Conservation (phyloP, 371 early-diverging fungal species). For the Synchytrium microbalum region DNA sequence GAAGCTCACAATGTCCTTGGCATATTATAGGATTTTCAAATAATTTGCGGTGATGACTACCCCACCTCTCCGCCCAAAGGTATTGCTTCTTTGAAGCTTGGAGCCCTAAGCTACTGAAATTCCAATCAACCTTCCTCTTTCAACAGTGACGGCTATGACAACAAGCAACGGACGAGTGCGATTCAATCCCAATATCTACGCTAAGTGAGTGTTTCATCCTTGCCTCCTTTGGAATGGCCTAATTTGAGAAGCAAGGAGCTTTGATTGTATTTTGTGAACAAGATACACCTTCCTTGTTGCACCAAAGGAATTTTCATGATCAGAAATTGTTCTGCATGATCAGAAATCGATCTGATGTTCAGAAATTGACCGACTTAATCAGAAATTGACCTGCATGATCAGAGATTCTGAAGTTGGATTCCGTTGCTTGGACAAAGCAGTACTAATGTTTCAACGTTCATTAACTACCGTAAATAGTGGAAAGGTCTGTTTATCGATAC, state of each 20-base stretch:
- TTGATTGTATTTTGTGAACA: too few species aligned
- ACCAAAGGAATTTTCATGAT: not conserved
- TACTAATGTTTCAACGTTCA: not conserved
- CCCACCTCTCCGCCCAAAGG: constrained; percentile 48
- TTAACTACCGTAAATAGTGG: constrained; percentile 31
- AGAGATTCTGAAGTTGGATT: too few species aligned
- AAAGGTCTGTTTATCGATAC: constrained; percentile 52
- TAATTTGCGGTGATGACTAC: constrained; percentile 45
- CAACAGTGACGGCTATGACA: constrained; percentile 40
- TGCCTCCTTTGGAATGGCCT: not conserved
- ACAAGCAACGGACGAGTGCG: constrained; percentile 40
- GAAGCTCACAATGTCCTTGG: not conserved
- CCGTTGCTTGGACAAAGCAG: too few species aligned
- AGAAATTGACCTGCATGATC: too few species aligned
- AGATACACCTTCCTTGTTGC: too few species aligned
- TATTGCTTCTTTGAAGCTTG: not conserved
- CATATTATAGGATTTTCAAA: constrained; percentile 38
- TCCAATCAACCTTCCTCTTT: not conserved
- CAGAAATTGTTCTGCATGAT: not conserved
- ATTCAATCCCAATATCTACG: constrained; percentile 52
- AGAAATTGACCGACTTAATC: too few species aligned
- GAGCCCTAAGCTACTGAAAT: not conserved
- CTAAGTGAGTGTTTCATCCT: constrained; percentile 21
- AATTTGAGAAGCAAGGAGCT: too few species aligned
- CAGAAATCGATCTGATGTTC: too few species aligned